Conservation (phyloP, 2,329 filamentous ascomycete genomes). For the Pseudogymnoascus sp. region DNA sequence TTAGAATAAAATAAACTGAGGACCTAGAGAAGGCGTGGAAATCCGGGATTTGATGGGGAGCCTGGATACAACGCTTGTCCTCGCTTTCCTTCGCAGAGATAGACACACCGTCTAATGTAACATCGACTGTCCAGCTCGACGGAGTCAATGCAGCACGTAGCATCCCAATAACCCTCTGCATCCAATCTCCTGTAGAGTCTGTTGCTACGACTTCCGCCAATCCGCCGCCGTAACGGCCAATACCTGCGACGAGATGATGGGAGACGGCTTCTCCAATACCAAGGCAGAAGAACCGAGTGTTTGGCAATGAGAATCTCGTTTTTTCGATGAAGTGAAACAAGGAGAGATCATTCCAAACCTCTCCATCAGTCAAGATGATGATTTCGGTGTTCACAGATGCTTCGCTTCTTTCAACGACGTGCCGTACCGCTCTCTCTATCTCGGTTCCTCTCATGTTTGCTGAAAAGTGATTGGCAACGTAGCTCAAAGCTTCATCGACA, state of each 20-base stretch:
- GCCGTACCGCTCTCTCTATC: conserved; percentile 40
- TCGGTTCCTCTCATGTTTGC: conserved; percentile 49
- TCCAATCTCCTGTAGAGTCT: conserved; percentile 5
- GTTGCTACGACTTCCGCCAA: conserved; percentile 52
- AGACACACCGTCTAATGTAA: neutral
- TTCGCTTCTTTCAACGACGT: conserved; percentile 30
- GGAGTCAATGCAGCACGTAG: conserved; percentile 11
- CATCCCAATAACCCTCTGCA: conserved; percentile 10
- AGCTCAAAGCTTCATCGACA: conserved; percentile 35
- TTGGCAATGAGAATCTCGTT: conserved; percentile 1
- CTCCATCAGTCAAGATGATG: conserved; percentile 50
- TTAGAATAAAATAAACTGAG: conserved; percentile 11
- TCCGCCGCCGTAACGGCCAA: conserved; percentile 47
- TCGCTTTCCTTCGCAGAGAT: neutral
- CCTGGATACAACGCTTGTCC: conserved; percentile 2
- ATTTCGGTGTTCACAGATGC: conserved; percentile 40
- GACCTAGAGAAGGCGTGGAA: conserved; percentile 11
- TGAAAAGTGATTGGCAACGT: conserved; percentile 32
- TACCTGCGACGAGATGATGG: conserved; percentile 46
- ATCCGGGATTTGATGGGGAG: conserved; percentile 9
- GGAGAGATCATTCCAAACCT: conserved; percentile 38
- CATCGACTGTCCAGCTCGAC: conserved; percentile 7
- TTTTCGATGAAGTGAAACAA: conserved; percentile 38
- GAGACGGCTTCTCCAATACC: conserved; percentile 47
- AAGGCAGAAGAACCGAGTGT: conserved; percentile 47